Evolutionary conservation across 345 rosid genomes (phyloP), one percentile per base, ranked within the genome.

Genomic region (Lumnitzera racemosa): DNA sequence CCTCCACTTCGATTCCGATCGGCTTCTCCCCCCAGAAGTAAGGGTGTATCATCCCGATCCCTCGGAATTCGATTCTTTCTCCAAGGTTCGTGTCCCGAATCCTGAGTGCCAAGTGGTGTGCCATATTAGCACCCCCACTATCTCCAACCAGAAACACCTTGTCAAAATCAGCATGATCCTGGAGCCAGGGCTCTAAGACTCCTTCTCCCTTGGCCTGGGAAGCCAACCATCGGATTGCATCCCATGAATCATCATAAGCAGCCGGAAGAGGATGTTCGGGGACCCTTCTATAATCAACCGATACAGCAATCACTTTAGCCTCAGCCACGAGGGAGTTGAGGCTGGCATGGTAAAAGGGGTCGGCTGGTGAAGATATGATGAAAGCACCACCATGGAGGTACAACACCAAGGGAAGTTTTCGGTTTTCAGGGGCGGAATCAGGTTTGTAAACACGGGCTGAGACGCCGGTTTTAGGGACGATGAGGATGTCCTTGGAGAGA

Each of bases 331-430:
- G 71, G 58, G 69, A 72, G 81, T 87, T 89, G 65, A 89, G 70
- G 68, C 72, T 65, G 51, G 60, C 55, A 43, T 91, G 98, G 81
- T 89, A 91, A 57, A 23, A 56, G 46, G 96, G 87, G 49, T 73
- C 77, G 2, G 84, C 78, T 0, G 81, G 16, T 12, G 96, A 79
- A 5, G 88, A 43, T 16, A 85, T 62, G 72, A 72, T 67, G 68
- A 91, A 91, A n/a, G 81, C 95, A 10, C 98, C 98, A 0, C 98
- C 98, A 13, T 91, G 98, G 43, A 79, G 78, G 73, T 89, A 91
- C 41, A 89, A 64, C 12, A 79, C 81, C 15, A 91, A 79, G 3
- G 98, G 95, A 57, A 89, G 78, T 49, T 78, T 83, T 17, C 62
- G 57, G 12, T 55, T 46, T 0, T 61, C 4, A 47, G 63, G 63